Evolutionary conservation across 257 asterid species (phyloP).

Genomic region (Cordia subcordata): DNA sequence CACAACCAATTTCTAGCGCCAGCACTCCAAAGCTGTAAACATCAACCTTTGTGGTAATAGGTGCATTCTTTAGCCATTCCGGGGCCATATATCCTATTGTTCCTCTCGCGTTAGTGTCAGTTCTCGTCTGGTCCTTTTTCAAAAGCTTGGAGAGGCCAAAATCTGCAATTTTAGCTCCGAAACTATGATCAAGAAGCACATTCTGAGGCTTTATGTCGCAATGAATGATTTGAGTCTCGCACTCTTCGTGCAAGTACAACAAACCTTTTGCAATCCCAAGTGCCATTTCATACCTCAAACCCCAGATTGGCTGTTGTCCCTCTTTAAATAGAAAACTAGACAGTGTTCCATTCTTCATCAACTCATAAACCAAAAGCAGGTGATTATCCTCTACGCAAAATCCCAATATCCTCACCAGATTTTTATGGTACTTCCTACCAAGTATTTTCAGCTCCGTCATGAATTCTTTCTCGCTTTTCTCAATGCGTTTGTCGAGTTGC

Average conservation of each 20-base stretch:
- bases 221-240: conserved; percentile 20
- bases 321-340: conserved; percentile 9
- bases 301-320: conserved; percentile 12
- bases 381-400: conserved; percentile 11
- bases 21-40: conserved; percentile 10
- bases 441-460: conserved; percentile 13
- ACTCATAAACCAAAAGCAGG: conserved; percentile 18
- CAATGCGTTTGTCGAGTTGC: conserved; percentile 1
- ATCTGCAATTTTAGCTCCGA: conserved; percentile 15
- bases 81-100: conserved; percentile 24
- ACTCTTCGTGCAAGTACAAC: conserved; percentile 18
- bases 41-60: conserved; percentile 10
- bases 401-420: conserved; percentile 15
- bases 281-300: conserved; percentile 8
- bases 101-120: conserved; percentile 14
- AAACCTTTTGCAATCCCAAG: conserved; percentile 21
- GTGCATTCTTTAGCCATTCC: conserved; percentile 13
- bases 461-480: conserved; percentile 10
- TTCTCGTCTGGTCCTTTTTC: conserved; percentile 10
- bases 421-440: conserved; percentile 16
- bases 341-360: conserved; percentile 14
- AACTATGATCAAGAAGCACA: conserved; percentile 11
- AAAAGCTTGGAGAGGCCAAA: conserved; percentile 19
- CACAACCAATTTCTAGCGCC: conserved; percentile 12
- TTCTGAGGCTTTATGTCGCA: conserved; percentile 23